Conservation (phyloP, 73 alveolate species). For the Uronychia binucleata region DNA sequence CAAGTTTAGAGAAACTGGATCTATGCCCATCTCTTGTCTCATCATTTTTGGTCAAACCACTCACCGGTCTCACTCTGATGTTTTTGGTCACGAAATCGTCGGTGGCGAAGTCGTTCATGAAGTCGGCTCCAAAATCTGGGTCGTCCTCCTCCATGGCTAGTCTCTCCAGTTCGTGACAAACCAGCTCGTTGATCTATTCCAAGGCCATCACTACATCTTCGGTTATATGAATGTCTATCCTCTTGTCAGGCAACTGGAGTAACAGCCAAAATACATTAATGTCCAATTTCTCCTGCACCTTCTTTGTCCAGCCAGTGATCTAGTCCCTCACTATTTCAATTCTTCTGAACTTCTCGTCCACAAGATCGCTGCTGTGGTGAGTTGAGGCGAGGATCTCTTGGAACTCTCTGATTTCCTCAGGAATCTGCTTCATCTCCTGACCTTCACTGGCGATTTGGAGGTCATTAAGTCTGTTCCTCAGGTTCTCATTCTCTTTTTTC, state of each 20-base stretch:
- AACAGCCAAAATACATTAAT: not conserved
- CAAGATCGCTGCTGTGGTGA: not conserved
- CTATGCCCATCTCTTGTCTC: conserved; percentile 1
- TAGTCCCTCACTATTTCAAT: conserved; percentile 45
- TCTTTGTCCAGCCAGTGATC: conserved; percentile 24
- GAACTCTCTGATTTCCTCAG: conserved; percentile 8
- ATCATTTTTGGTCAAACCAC: conserved; percentile 32
- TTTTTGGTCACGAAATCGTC: conserved; percentile 46
- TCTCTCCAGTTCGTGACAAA: not conserved
- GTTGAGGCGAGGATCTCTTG: conserved; percentile 4
- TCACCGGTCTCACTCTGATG: conserved; percentile 50
- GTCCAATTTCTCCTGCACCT: not conserved
- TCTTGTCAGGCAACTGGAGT: not conserved
- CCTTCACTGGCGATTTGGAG: conserved; percentile 27
- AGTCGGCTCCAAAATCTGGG: conserved; percentile 14
- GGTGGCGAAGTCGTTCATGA: conserved; percentile 52
- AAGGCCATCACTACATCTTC: not conserved
- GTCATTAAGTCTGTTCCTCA: conserved; percentile 31
- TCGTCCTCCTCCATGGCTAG: not conserved
- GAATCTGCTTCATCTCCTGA: not conserved
- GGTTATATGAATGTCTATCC: no score
- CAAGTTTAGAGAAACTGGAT: conserved; percentile 20
- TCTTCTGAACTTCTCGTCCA: not conserved
- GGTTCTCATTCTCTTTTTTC: conserved; percentile 72
- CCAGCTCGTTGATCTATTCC: not conserved